A percentile compares a stretch with the other conserved stretches of the same genome.
Conservation (phyloP, 192 early-diverging fungal genomes). For the Backusella sp. region DNA sequence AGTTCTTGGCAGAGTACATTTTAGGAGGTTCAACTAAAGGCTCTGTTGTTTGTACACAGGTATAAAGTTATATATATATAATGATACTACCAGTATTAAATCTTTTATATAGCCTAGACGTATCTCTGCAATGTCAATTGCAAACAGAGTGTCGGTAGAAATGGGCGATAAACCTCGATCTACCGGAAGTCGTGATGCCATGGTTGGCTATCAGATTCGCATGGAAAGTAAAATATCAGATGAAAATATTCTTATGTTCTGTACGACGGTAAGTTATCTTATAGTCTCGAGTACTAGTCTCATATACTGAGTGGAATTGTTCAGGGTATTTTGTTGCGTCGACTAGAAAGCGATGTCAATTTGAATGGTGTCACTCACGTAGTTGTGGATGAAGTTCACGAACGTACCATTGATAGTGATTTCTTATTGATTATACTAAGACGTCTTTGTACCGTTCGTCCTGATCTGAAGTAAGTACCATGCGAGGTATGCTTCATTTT, state of each 20-base stretch:
- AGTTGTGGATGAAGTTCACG: conserved; percentile 81
- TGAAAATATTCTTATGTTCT: conserved; percentile 68
- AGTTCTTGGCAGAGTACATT: conserved; percentile 67
- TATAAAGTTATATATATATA: conserved; percentile 16
- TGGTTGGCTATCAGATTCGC: conserved; percentile 78
- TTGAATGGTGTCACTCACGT: conserved; percentile 65
- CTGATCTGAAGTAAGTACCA: conserved; percentile 51
- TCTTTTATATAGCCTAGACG: conserved; percentile 57
- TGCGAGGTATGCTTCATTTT: background rate
- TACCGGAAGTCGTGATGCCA: conserved; percentile 47
- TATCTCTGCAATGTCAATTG: conserved; percentile 81
- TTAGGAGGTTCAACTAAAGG: conserved; percentile 39
- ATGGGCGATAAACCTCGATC: conserved; percentile 58
- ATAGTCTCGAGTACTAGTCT: too few relatives aligned
- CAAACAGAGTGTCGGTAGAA: conserved; percentile 72
- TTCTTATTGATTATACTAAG: conserved; percentile 69
- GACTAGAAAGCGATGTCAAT: conserved; percentile 59
- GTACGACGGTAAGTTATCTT: conserved; percentile 58
- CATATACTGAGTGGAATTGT: background rate
- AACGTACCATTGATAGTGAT: conserved; percentile 73
- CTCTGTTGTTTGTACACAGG: conserved; percentile 63
- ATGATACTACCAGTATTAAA: background rate
- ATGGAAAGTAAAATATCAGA: conserved; percentile 52
- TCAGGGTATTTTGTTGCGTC: conserved; percentile 69
- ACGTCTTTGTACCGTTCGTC: conserved; percentile 44